Base-by-base conservation (phyloP, 2,329 filamentous ascomycete species). In the Trichophyton rubrum region DNA sequence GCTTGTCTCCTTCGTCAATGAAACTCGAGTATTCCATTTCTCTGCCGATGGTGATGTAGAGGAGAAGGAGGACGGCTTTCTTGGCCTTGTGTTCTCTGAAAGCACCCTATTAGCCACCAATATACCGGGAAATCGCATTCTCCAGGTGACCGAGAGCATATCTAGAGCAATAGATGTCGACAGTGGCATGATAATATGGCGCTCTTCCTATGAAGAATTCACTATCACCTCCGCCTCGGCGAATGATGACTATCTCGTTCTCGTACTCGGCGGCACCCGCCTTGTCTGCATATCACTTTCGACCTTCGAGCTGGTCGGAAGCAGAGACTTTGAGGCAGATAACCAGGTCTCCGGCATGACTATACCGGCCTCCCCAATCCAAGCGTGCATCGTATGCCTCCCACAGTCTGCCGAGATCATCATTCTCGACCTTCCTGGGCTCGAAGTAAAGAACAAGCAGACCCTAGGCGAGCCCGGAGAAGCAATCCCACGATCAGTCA, bases 311-410 rank as follows among this genome's bases (percentile, higher is more conserved):
- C 74, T 95, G 4, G 74, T 78, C 22, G 78, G 79, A 3, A 75
- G 82, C 62, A 86, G 86, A 68, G 77, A 83, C 3, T 82, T 89
- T 58, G 78, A 80, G 1, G 75, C 80, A 15, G 79, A 84, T 38
- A 87, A 90, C 64, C 90, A 97, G 71, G 83, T 97, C 38, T 89
- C 93, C 1, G 95, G 91, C 67, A 79, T 97, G 8, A 85, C 92
- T 55, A 80, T 93, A 1, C 85, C 90, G 0, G 77, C 82, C 2
- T 78, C 82, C 40, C 76, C 86, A 13, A 76, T 80, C 3, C 78
- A 82, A 56, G 76, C 90, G 35, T 92, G 88, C 60, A 85, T 96
- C 30, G 80, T 93, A 15, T 91, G 90, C 1, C 93, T 95, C 73
- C 97, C 92, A 84, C 85, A 88, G 64, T 85, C 86, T n/a, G 88